phyloP scores from a whole-genome alignment of 2,329 filamentous ascomycete genomes.

The Fonsecaea multimorphosa region DNA sequence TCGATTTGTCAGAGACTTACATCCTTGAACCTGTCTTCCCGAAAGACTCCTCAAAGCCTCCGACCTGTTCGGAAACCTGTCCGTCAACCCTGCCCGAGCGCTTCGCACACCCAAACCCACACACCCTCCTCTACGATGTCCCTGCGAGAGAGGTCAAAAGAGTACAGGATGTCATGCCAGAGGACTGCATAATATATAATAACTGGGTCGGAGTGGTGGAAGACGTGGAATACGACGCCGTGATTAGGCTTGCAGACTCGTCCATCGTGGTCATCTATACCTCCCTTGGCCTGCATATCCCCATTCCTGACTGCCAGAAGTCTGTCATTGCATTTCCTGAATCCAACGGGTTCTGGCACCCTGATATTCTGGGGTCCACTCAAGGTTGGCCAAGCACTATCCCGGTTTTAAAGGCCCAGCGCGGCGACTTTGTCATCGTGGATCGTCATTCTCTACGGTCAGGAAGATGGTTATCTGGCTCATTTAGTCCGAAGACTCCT shows the following conservation, averaged over 20 bases:
- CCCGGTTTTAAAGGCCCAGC: slow-evolving; percentile 32
- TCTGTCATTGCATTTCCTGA: slow-evolving; percentile 39
- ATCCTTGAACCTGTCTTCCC: slow-evolving; percentile 48
- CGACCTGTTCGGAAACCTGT: slow-evolving; percentile 28
- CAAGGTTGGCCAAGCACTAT: slow-evolving; percentile 33
- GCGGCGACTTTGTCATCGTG: slow-evolving; percentile 56
- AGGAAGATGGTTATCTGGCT: slow-evolving; percentile 60
- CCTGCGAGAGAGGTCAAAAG: slow-evolving; percentile 54
- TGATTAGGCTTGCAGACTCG: slow-evolving; percentile 59
- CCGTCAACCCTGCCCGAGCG: slow-evolving; percentile 17
- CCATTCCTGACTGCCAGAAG: slow-evolving; percentile 41
- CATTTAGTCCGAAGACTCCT: slow-evolving; percentile 56
- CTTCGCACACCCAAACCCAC: slow-evolving; percentile 38
- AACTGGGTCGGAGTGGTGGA: slow-evolving; percentile 64
- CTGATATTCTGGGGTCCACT: slow-evolving; percentile 23
- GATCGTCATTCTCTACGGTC: slow-evolving; percentile 59
- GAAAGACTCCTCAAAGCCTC: slow-evolving; percentile 17
- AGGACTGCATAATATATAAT: slow-evolving; percentile 60
- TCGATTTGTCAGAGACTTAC: slow-evolving; percentile 56
- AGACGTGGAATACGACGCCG: slow-evolving; percentile 56
- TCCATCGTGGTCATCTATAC: slow-evolving; percentile 61
- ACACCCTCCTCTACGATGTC: slow-evolving; percentile 48
- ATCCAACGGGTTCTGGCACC: slow-evolving; percentile 25
- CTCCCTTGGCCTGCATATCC: slow-evolving; percentile 51
- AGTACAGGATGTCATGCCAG: slow-evolving; percentile 55